A percentile compares a stretch with the other conserved stretches of the same genome.
These are phyloP conservation scores for Penicillium dipodomyicola DNA, from an alignment of 495 filamentous ascomycete species.

Conservation along the genomic window DNA sequence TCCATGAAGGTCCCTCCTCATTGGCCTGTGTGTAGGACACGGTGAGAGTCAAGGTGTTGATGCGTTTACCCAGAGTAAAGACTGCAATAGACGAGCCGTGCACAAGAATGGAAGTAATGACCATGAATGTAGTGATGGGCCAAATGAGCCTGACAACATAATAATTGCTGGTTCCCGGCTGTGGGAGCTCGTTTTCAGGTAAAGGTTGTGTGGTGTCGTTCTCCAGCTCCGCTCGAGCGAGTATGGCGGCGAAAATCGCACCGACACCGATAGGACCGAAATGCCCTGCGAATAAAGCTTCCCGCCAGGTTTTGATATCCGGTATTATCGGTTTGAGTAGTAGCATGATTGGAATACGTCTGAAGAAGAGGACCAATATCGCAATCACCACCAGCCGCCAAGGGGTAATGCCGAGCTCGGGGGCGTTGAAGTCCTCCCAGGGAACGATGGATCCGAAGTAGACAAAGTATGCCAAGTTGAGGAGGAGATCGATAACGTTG, in stretches of 20 bases:
- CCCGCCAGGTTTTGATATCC: constrained; percentile 97
- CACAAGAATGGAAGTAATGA: constrained; percentile 90
- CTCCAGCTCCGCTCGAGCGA: constrained; percentile 88
- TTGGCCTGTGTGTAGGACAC: constrained; percentile 90
- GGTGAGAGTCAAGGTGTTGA: constrained; percentile 93
- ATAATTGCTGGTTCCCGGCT: constrained; percentile 52
- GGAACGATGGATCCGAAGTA: constrained; percentile 97
- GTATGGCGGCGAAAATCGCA: constrained; percentile 90
- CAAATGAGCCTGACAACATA: constrained; percentile 80
- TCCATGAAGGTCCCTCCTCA: constrained; percentile 90
- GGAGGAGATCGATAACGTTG: constrained; percentile 95
- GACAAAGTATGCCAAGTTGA: constrained; percentile 98
- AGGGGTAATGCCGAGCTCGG: constrained; percentile 66
- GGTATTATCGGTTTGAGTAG: constrained; percentile 88
- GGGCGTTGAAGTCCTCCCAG: constrained; percentile 81
- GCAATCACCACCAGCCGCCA: constrained; percentile 91
- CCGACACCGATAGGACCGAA: constrained; percentile 98
- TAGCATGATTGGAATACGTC: constrained; percentile 95
- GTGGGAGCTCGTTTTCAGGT: constrained; percentile 59
- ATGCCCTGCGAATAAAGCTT: constrained; percentile 95
- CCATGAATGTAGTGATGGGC: constrained; percentile 93
- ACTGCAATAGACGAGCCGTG: constrained; percentile 98
- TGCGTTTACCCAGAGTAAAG: constrained; percentile 95
- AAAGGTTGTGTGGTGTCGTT: constrained; percentile 67
- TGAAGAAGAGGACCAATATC: constrained; percentile 90